Conservation (phyloP, 768 basidiomycete genomes). For the Xerocomellus intermedius region DNA sequence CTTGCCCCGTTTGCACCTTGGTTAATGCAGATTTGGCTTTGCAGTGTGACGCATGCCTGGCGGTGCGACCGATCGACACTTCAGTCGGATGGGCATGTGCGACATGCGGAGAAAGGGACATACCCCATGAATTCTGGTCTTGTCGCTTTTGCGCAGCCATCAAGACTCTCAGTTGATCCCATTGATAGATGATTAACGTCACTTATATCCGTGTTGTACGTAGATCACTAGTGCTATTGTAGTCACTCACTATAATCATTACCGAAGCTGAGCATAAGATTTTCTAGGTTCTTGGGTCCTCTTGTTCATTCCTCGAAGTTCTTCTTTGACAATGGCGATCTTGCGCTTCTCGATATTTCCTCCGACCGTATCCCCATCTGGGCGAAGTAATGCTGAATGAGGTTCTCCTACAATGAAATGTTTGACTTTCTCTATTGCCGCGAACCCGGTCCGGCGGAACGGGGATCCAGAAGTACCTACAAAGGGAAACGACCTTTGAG, state of each 20-base stretch:
- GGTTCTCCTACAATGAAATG: background rate
- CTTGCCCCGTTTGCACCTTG: slow-evolving; percentile 63
- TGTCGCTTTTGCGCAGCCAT: slow-evolving; percentile 72
- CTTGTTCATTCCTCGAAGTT: slow-evolving; percentile 55
- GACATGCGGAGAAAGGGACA: slow-evolving; percentile 60
- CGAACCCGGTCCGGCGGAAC: too few species aligned
- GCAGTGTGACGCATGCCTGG: slow-evolving; percentile 62
- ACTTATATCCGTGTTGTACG: background rate
- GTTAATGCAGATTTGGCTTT: slow-evolving; percentile 48
- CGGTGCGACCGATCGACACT: slow-evolving; percentile 37
- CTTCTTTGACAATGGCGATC: slow-evolving; percentile 82
- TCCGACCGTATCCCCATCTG: slow-evolving; percentile 70
- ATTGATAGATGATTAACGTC: background rate
- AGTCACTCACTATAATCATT: background rate
- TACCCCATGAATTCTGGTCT: slow-evolving; percentile 68
- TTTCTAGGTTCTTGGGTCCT: slow-evolving; percentile 70
- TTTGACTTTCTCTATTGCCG: too few species aligned
- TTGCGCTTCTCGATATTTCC: slow-evolving; percentile 84
- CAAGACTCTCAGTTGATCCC: slow-evolving; percentile 40
- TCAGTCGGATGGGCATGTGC: slow-evolving; percentile 61
- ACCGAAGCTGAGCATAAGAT: slow-evolving; percentile 46
- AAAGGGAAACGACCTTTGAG: too few species aligned
- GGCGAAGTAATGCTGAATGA: background rate
- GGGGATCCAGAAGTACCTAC: too few species aligned
- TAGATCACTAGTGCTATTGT: background rate